Conservation (phyloP, 148 eudicot genomes). For the Chenopodium quinoa region DNA sequence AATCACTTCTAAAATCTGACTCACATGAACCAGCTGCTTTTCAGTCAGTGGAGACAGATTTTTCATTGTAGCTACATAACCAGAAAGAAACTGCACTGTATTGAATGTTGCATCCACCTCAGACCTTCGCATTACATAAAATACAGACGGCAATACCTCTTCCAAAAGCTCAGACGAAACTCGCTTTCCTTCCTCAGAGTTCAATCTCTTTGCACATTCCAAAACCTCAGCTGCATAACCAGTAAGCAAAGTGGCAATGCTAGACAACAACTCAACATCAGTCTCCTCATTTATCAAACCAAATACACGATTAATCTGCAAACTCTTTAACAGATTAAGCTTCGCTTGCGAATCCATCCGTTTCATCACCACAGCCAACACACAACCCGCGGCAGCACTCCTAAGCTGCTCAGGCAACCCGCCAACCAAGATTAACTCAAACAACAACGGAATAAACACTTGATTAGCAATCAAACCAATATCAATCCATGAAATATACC, state of each 20-base stretch:
- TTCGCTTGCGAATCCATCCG: constrained; percentile 79
- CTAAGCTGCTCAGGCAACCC: constrained; percentile 67
- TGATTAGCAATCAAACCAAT: constrained; percentile 77
- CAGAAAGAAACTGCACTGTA: constrained; percentile 76
- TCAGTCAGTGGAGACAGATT: constrained; percentile 60
- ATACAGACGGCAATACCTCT: constrained; percentile 88
- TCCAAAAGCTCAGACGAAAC: constrained; percentile 64
- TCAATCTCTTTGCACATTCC: constrained; percentile 66
- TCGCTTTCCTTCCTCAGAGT: constrained; percentile 51
- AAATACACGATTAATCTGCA: constrained; percentile 74
- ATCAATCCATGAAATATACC: constrained; percentile 91
- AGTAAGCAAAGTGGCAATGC: constrained; percentile 73
- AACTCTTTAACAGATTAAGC: constrained; percentile 61
- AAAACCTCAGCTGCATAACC: constrained; percentile 84
- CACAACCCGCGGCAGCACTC: constrained; percentile 68
- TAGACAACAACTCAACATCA: constrained; percentile 72
- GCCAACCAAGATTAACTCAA: constrained; percentile 70
- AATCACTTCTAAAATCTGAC: constrained; percentile 84
- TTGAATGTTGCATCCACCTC: constrained; percentile 71
- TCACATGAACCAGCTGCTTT: constrained; percentile 64
- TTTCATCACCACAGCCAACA: constrained; percentile 78
- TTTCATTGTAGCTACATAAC: constrained; percentile 88
- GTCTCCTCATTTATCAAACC: constrained; percentile 54
- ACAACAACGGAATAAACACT: constrained; percentile 57
- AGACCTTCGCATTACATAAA: constrained; percentile 65